phyloP scores from a whole-genome alignment of 225 moss, liverwort and hornwort species.

The Sphagnum tenellum region DNA sequence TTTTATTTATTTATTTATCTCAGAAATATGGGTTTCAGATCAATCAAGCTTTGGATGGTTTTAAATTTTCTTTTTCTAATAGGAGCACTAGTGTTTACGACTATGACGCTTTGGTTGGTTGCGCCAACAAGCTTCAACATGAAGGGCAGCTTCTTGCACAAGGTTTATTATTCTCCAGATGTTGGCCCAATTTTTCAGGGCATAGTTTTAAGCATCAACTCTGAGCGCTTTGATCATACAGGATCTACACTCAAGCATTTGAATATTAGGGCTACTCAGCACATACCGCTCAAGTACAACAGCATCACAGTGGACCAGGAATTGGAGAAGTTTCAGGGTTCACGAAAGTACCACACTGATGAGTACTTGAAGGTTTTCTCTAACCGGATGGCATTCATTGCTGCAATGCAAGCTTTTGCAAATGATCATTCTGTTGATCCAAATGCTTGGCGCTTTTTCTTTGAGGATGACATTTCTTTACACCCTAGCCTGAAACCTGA shows the following conservation, averaged over 20 bases:
- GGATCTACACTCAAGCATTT: constrained; percentile 13
- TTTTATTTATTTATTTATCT: too few species aligned
- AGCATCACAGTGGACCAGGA: constrained; percentile 23
- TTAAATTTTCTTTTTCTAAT: too few species aligned
- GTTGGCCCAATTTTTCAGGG: constrained; percentile 9
- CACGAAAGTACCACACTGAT: constrained; percentile 5
- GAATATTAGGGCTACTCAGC: constrained; percentile 22
- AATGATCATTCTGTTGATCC: constrained; percentile 9
- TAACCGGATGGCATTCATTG: constrained; percentile 42
- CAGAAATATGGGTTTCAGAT: too few species aligned
- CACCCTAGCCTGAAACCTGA: constrained; percentile 15
- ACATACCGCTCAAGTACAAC: constrained; percentile 16
- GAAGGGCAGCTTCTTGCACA: too few species aligned
- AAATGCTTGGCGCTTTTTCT: constrained; percentile 41
- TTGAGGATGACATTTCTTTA: constrained; percentile 33
- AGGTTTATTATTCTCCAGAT: too few species aligned
- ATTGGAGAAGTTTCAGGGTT: constrained; percentile 19
- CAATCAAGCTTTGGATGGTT: too few species aligned
- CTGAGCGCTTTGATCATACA: constrained; percentile 23
- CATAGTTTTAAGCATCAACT: constrained; percentile 34
- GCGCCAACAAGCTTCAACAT: too few species aligned
- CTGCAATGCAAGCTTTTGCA: constrained; percentile 23
- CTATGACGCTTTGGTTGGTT: too few species aligned
- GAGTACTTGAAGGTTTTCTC: constrained; percentile 37
- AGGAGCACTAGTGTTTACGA: too few species aligned